Percentiles rank a stretch among this genome's conserved stretches.
These are phyloP conservation scores for Achaetomium macrosporum DNA, from an alignment of 2,329 filamentous ascomycete species.

Conservation along the genomic window DNA sequence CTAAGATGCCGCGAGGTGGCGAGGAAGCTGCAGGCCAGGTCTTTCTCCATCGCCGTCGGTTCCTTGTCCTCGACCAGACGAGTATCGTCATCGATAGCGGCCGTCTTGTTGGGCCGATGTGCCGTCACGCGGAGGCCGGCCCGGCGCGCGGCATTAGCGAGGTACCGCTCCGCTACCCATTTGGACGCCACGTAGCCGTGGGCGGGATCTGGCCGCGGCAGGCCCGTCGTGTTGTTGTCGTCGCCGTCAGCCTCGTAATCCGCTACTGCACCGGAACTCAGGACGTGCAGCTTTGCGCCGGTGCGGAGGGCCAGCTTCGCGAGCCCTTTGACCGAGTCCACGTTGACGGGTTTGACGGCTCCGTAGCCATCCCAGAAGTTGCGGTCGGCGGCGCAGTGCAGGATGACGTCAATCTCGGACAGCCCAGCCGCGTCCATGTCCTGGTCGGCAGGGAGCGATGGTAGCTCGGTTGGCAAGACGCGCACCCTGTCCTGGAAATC, in stretches of 20 bases:
- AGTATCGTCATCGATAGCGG: no score
- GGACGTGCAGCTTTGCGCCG: not conserved
- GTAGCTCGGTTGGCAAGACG: not conserved
- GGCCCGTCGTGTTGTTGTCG: not conserved
- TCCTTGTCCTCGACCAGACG: no score
- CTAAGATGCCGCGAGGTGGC: no score
- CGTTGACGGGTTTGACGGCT: not conserved
- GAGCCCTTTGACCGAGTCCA: slow-evolving; percentile 3
- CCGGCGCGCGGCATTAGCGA: no score
- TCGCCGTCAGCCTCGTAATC: not conserved
- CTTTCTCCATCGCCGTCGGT: no score
- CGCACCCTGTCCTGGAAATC: not conserved
- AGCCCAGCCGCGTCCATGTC: no score
- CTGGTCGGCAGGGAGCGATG: no score
- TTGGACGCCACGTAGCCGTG: slow-evolving; percentile 4
- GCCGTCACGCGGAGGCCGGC: no score
- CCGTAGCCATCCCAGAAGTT: slow-evolving; percentile 11
- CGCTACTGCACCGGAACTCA: not conserved
- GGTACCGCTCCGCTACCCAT: not conserved
- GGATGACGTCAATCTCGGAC: no score
- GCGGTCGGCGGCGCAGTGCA: slow-evolving; percentile 6
- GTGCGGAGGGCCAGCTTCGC: not conserved
- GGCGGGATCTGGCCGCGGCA: no score
- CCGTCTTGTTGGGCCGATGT: no score
- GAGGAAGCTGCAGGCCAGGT: no score